A percentile compares a stretch with the other conserved stretches of the same genome.
phyloP scores from a whole-genome alignment of 148 eudicot genomes.

The Cornus controversa region DNA sequence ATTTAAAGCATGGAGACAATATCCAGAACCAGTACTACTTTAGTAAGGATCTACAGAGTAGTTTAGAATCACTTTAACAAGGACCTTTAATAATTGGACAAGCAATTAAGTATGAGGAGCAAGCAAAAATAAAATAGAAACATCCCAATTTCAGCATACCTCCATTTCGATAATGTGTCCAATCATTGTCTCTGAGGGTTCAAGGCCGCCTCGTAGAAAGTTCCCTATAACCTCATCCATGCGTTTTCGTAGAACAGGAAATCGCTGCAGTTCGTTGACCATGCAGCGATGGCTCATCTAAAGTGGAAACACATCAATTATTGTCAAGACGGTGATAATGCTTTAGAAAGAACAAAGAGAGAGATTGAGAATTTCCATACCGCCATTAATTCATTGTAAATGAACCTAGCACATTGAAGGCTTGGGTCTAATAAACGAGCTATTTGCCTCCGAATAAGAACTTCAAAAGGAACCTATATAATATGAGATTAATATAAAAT shows the following conservation, averaged over 20 bases:
- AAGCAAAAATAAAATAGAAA: neutral
- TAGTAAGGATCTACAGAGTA: neutral
- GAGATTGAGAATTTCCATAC: conserved; percentile 30
- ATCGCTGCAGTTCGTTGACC: conserved; percentile 80
- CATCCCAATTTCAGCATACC: conserved; percentile 41
- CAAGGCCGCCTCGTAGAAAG: conserved; percentile 76
- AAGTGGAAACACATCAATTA: conserved; percentile 17
- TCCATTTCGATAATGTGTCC: conserved; percentile 90
- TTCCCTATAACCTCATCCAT: conserved; percentile 83
- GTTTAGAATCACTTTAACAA: neutral
- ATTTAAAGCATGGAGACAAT: neutral
- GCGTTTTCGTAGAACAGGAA: conserved; percentile 81
- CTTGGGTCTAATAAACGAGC: conserved; percentile 90
- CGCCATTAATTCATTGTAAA: conserved; percentile 84
- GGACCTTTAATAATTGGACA: neutral
- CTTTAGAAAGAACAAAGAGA: neutral
- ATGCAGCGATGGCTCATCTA: conserved; percentile 91
- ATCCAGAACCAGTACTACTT: neutral
- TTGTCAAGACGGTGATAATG: neutral
- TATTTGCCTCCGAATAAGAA: conserved; percentile 80
- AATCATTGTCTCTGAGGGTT: conserved; percentile 81
- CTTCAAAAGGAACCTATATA: conserved; percentile 59
- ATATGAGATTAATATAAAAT: neutral
- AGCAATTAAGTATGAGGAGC: neutral
- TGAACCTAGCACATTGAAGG: conserved; percentile 92